Evolutionary conservation across 306 rosid genomes (phyloP).

Genomic region (Senna siamea): DNA sequence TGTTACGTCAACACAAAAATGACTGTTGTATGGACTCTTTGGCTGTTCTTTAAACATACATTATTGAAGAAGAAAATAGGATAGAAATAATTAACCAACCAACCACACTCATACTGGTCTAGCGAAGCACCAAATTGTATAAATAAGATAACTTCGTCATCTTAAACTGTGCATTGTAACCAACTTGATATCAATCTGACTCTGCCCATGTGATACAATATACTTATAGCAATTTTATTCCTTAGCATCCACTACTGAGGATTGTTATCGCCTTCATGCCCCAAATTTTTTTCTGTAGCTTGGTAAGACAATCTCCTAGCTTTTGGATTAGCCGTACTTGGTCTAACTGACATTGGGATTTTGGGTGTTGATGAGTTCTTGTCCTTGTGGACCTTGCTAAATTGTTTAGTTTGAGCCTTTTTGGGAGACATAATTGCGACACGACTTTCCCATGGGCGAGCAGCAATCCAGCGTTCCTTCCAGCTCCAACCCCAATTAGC

Average conservation of each 20-base stretch:
- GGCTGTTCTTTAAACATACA: neutral
- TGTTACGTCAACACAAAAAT: neutral
- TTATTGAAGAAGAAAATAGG: neutral
- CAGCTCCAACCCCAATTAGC: slow-evolving; percentile 90
- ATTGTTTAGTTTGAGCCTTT: slow-evolving; percentile 51
- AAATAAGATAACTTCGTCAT: neutral
- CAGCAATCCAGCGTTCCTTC: slow-evolving; percentile 88
- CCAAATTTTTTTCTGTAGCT: slow-evolving; percentile 41
- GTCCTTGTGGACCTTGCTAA: slow-evolving; percentile 48
- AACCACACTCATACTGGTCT: neutral
- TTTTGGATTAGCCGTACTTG: slow-evolving; percentile 46
- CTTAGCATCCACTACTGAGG: slow-evolving; percentile 39
- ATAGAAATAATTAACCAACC: neutral
- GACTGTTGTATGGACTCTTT: neutral
- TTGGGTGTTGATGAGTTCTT: slow-evolving; percentile 45
- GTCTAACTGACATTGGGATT: slow-evolving; percentile 40
- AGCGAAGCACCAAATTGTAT: neutral
- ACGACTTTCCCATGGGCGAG: slow-evolving; percentile 87
- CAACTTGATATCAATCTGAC: slow-evolving; percentile 26
- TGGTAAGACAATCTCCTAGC: slow-evolving; percentile 64
- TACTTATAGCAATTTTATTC: slow-evolving; percentile 29
- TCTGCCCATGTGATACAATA: slow-evolving; percentile 12
- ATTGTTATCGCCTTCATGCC: slow-evolving; percentile 40
- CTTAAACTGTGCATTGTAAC: neutral
- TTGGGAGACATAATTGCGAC: slow-evolving; percentile 43